These are phyloP conservation scores for Podospora conica DNA, from an alignment of 495 filamentous ascomycete species.

Conservation along the genomic window DNA sequence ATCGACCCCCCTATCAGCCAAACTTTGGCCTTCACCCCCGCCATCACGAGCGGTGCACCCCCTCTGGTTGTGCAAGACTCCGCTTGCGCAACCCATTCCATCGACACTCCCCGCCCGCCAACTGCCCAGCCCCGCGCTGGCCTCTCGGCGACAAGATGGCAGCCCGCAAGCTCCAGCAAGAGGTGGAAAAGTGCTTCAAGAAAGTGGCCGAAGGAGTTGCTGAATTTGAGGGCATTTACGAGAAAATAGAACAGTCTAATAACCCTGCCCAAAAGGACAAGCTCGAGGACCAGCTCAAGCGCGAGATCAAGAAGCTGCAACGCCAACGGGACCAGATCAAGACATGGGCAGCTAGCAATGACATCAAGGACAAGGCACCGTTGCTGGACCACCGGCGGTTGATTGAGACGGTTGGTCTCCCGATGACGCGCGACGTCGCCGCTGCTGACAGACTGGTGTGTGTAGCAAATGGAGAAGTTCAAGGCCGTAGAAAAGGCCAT, in stretches of 20 bases:
- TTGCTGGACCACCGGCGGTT: slow-evolving; percentile 86
- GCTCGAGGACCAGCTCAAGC: slow-evolving; percentile 92
- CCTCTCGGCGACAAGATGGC: slow-evolving; percentile 59
- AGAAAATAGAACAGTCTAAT: slow-evolving; percentile 85
- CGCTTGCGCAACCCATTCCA: background rate
- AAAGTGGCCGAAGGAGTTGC: slow-evolving; percentile 88
- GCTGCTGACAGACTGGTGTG: slow-evolving; percentile 13
- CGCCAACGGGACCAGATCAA: slow-evolving; percentile 97
- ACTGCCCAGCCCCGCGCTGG: background rate
- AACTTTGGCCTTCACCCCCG: background rate
- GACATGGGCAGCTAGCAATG: slow-evolving; percentile 92
- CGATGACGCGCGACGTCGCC: slow-evolving; percentile 1
- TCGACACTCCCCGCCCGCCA: background rate
- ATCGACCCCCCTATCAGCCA: background rate
- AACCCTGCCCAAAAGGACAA: slow-evolving; percentile 97
- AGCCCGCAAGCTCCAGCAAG: slow-evolving; percentile 88
- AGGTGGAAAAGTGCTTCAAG: slow-evolving; percentile 98
- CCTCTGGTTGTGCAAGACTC: background rate
- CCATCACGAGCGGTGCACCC: background rate
- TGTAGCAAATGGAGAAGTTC: slow-evolving; percentile 98
- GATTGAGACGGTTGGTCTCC: slow-evolving; percentile 76
- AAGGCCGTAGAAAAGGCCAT: slow-evolving; percentile 99
- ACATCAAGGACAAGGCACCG: slow-evolving; percentile 98
- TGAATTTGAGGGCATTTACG: slow-evolving; percentile 87
- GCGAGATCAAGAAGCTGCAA: slow-evolving; percentile 99